phyloP scores from a whole-genome alignment of 2,329 filamentous ascomycete genomes.

The Aspergillus caelatus region DNA sequence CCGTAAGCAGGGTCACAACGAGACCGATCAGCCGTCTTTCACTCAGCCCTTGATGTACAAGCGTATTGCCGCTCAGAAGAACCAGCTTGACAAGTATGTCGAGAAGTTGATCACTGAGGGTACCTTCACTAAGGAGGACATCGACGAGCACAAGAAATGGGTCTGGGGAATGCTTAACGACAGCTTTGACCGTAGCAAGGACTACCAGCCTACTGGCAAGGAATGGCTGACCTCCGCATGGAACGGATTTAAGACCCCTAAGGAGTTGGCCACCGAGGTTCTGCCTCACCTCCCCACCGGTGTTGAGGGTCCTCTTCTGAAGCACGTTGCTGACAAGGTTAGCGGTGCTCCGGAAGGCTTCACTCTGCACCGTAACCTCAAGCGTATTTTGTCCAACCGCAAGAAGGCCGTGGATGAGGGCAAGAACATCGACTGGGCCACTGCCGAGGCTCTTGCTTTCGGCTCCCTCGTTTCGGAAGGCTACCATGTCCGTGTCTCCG shows the following conservation, averaged over 20 bases:
- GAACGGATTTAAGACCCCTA: slow-evolving; percentile 99
- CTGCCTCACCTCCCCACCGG: slow-evolving; percentile 88
- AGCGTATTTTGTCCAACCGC: slow-evolving; percentile 87
- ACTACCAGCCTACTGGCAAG: slow-evolving; percentile 93
- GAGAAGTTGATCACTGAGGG: slow-evolving; percentile 88
- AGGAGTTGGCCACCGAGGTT: slow-evolving; percentile 92
- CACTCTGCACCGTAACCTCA: slow-evolving; percentile 89
- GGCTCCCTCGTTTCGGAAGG: slow-evolving; percentile 89
- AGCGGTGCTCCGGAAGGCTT: slow-evolving; percentile 81
- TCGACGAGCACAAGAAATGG: slow-evolving; percentile 99
- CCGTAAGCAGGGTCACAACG: slow-evolving; percentile 98
- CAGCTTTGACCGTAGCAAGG: slow-evolving; percentile 95
- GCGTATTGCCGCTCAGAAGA: slow-evolving; percentile 81
- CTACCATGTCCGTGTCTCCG: slow-evolving; percentile 95
- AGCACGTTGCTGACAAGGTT: slow-evolving; percentile 81
- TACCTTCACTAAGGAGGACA: slow-evolving; percentile 94
- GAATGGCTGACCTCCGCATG: slow-evolving; percentile 98
- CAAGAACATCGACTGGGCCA: slow-evolving; percentile 96
- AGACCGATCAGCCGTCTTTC: slow-evolving; percentile 98
- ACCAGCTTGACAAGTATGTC: slow-evolving; percentile 87
- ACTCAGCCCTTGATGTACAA: slow-evolving; percentile 99
- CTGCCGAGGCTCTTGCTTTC: slow-evolving; percentile 93
- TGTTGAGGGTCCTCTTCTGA: slow-evolving; percentile 71
- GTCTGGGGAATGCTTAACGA: slow-evolving; percentile 99
- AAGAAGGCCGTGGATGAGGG: slow-evolving; percentile 92